Evolutionary conservation across 2,329 filamentous ascomycete genomes (phyloP), one percentile per base, ranked within the genome.

Genomic region (Incumbomyces lentus): DNA sequence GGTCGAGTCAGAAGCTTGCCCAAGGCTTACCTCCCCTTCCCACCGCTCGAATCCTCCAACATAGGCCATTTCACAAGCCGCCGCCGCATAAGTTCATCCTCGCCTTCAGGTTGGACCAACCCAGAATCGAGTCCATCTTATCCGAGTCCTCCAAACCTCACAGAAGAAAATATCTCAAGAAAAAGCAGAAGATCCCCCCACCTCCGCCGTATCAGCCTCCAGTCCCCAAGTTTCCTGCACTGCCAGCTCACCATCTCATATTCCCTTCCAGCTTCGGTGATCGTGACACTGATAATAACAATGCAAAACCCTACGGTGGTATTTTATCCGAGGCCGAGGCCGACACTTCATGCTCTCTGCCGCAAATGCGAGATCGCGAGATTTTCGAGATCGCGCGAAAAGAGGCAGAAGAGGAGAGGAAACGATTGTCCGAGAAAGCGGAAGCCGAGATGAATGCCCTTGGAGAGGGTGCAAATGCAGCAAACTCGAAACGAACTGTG

Each of bases 301-400:
- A 93, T 62, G 84, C 84, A 41, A 96, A 95, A 62, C 92, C 92
- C 0, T 98, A 96, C 55, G 92, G 92, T 22, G 92, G 92, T 1
- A 94, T 98, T 43, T 72, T 98, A 22, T 85, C 78, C 0, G 90
- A 96, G 63, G 73, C 75, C 0, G 90, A 98, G 62, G 89, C 89
- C 1, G 90, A 96, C 59, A 98, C 92, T 0, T 81, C 84, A 2
- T 86, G 86, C 58, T 96, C 92, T 0, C 74, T 95, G 33, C 92
- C 92, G 0, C 76, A 79, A 30, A 75, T 82, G 37, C 77, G 81
- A 44, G 92, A 98, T 62, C 81, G 90, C 39, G 81, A 84, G 52
- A 81, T 82, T 8, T 98, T 98, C 57, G 88, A 95, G 56, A 79
- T 87, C 55, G 89, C 92, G 14, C 86, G 92, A 50, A 82, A 89